These are phyloP conservation scores for Eimeria sp. DNA, from an alignment of 169 alveolate genomes.

Conservation along the genomic window DNA sequence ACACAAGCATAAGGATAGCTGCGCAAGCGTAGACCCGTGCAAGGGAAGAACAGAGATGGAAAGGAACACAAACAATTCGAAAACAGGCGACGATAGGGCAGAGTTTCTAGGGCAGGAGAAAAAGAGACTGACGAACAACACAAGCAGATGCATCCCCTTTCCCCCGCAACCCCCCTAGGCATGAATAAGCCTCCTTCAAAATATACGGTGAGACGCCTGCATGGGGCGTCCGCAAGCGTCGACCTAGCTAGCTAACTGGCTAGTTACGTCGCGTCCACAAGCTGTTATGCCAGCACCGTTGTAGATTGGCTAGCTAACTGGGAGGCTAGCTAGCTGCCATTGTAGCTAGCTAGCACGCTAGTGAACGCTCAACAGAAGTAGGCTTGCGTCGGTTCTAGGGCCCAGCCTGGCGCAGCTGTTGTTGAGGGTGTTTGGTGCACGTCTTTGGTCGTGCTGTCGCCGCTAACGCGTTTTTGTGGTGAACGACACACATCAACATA, in stretches of 20 bases:
- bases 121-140: too few relatives aligned
- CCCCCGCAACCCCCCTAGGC: not conserved
- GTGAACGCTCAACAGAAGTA: not conserved
- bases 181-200: not conserved
- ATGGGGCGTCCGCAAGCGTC: not conserved
- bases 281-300: not conserved
- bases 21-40: not conserved
- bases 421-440: not conserved
- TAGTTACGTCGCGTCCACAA: not conserved
- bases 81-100: not conserved
- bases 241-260: not conserved
- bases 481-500: not conserved
- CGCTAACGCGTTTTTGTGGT: not conserved
- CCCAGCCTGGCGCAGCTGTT: not conserved
- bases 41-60: not conserved
- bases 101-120: not conserved
- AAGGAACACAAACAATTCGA: not conserved
- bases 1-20: not conserved
- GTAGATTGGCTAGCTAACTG: not conserved
- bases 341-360: not conserved
- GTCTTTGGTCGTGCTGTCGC: not conserved
- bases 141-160: not conserved
- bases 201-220: not conserved
- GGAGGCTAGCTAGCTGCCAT: not conserved
- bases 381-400: not conserved